Percentiles rank a stretch among this genome's conserved stretches.
Evolutionary conservation across 2,329 filamentous ascomycete genomes (phyloP).

Genomic region (Neofusicoccum sp.): DNA sequence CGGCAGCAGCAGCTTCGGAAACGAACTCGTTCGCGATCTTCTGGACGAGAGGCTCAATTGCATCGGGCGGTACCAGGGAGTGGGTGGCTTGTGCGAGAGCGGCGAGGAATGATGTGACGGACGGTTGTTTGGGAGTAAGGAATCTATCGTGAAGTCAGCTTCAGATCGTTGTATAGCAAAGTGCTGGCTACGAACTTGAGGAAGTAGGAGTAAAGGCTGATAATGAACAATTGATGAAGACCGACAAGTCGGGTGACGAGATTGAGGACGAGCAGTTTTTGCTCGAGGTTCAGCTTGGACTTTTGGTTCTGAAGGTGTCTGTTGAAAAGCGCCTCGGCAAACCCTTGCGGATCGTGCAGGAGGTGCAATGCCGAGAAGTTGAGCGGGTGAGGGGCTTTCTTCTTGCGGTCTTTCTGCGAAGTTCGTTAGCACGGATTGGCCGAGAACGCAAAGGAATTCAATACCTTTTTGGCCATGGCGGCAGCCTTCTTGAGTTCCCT

Average conservation of each 20-base stretch:
- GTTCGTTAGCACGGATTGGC: neutral
- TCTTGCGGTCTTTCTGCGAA: conserved; percentile 69
- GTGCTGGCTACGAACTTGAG: conserved; percentile 61
- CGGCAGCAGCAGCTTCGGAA: conserved; percentile 84
- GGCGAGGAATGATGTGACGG: conserved; percentile 89
- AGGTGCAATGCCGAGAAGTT: conserved; percentile 97
- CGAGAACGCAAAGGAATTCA: too few species aligned
- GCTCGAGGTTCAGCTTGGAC: conserved; percentile 80
- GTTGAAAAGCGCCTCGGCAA: conserved; percentile 83
- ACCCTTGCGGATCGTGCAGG: conserved; percentile 89
- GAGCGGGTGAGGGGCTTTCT: conserved; percentile 78
- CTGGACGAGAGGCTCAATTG: conserved; percentile 81
- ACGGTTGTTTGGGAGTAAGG: conserved; percentile 82
- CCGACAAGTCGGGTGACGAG: conserved; percentile 88
- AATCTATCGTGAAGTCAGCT: conserved; percentile 34
- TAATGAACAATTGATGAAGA: conserved; percentile 85
- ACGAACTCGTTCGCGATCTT: conserved; percentile 99
- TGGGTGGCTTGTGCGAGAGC: conserved; percentile 91
- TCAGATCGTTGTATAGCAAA: neutral
- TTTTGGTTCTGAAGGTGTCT: conserved; percentile 89
- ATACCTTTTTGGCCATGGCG: conserved; percentile 68
- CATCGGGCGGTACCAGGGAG: conserved; percentile 86
- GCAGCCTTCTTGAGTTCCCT: conserved; percentile 77
- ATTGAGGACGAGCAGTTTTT: conserved; percentile 85
- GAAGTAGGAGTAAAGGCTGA: conserved; percentile 94